Percentiles rank a stretch among this genome's conserved stretches.
Conservation (phyloP, 768 basidiomycete species). For the Leccinum fibrillosum region DNA sequence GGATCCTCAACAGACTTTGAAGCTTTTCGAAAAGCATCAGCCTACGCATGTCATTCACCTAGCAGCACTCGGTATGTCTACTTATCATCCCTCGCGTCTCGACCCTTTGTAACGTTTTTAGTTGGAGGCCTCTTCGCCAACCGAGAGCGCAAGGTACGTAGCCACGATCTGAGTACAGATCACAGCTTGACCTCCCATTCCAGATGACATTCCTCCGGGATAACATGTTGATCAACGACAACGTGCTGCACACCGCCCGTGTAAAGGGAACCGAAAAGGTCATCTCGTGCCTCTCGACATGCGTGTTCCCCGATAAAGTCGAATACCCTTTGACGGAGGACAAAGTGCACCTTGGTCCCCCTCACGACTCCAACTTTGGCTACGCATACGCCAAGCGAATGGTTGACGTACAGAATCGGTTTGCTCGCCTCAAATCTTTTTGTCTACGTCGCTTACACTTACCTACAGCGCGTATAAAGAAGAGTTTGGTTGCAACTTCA, state of each 20-base stretch:
- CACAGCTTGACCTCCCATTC: neutral
- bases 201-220: conserved; percentile 91
- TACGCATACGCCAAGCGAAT: conserved; percentile 95
- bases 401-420: conserved; percentile 96
- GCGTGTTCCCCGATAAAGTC: conserved; percentile 96
- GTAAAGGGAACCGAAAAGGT: conserved; percentile 67
- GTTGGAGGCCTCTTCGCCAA: conserved; percentile 96
- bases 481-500: conserved; percentile 92
- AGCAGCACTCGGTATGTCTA: conserved; percentile 77
- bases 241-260: conserved; percentile 77
- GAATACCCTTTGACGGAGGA: conserved; percentile 89
- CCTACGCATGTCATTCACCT: conserved; percentile 97
- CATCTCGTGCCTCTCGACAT: conserved; percentile 94
- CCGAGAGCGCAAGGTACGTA: conserved; percentile 83
- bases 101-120: conserved; percentile 28
- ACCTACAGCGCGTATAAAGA: conserved; percentile 84
- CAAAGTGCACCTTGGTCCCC: conserved; percentile 90
- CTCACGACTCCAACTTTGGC: conserved; percentile 93
- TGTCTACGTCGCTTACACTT: neutral
- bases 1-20: conserved; percentile 63
- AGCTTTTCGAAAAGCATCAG: conserved; percentile 85
- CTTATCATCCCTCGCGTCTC: neutral
- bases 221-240: conserved; percentile 94
- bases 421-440: conserved; percentile 20
- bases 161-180: neutral